Evolutionary conservation across 371 early-diverging fungal species (phyloP).

Genomic region (Basidiobolus meristosporus): DNA sequence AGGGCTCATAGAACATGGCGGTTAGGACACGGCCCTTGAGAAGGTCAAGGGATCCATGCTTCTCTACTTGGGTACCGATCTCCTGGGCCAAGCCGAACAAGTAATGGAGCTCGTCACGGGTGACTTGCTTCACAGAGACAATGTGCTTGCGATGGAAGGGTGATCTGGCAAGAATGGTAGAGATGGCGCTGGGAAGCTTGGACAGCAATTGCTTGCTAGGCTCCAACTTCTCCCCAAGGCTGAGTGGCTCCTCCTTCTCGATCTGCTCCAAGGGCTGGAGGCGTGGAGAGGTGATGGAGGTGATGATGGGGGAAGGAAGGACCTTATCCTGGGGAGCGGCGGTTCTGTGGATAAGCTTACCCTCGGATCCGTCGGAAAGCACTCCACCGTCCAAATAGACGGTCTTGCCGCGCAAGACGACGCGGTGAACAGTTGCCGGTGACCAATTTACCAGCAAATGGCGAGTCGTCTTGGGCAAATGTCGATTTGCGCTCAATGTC

Average conservation of each 20-base stretch:
- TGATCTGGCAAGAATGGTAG: conserved; percentile 45
- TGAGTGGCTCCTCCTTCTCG: no score
- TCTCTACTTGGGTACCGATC: conserved; percentile 83
- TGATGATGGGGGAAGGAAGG: no score
- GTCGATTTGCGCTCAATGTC: conserved; percentile 41
- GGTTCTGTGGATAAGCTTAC: conserved; percentile 15
- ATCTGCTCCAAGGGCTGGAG: conserved; percentile 2
- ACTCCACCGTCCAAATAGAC: conserved; percentile 65
- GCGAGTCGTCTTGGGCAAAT: no score
- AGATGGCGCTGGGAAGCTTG: conserved; percentile 41
- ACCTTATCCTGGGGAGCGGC: background rate
- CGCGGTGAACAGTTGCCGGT: conserved; percentile 54
- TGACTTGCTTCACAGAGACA: conserved; percentile 72
- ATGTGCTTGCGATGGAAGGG: conserved; percentile 88
- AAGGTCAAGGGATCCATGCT: conserved; percentile 62
- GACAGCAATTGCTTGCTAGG: conserved; percentile 1
- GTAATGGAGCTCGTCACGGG: conserved; percentile 75
- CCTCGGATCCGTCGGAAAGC: conserved; percentile 15
- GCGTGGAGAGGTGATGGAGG: no score
- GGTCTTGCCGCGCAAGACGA: conserved; percentile 64
- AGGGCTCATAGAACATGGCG: conserved; percentile 91
- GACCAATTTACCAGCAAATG: conserved; percentile 7
- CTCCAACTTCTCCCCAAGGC: background rate
- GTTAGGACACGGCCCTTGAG: conserved; percentile 81
- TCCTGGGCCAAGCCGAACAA: conserved; percentile 94